Percentiles rank a stretch among this genome's conserved stretches.
phyloP scores from a whole-genome alignment of 2,329 filamentous ascomycete genomes.

The Ophiostoma himal-ulmi region DNA sequence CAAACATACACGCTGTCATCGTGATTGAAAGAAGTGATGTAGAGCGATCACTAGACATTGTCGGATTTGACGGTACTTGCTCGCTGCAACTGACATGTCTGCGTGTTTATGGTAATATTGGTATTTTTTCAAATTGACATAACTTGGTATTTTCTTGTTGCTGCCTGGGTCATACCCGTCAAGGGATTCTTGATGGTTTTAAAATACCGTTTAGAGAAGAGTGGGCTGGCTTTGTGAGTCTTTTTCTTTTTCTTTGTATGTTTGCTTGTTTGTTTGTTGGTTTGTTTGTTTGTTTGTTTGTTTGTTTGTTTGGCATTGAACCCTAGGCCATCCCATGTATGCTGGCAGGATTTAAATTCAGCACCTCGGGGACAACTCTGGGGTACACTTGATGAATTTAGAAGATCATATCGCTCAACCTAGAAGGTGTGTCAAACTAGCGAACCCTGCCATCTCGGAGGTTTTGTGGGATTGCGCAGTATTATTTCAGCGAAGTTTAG shows the following conservation, averaged over 20 bases:
- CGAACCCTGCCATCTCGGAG: not conserved
- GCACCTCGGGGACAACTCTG: not conserved
- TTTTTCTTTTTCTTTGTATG: too few relatives aligned
- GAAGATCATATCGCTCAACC: not conserved
- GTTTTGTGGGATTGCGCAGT: not conserved
- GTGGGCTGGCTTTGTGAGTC: too few relatives aligned
- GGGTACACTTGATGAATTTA: not conserved
- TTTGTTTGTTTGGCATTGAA: too few relatives aligned
- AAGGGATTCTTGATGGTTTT: not conserved
- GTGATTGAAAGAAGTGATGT: not conserved
- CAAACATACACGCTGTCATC: not conserved
- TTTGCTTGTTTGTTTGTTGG: too few relatives aligned
- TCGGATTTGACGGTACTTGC: not conserved
- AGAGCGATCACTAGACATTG: not conserved
- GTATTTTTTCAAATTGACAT: not conserved
- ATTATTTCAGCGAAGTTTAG: not conserved
- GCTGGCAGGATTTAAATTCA: not conserved
- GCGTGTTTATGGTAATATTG: not conserved
- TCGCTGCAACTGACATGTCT: not conserved
- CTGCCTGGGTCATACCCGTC: not conserved
- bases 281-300: too few relatives aligned
- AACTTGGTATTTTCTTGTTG: not conserved
- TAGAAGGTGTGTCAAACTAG: not conserved
- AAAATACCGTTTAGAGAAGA: too few relatives aligned
- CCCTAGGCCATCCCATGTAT: too few relatives aligned